A percentile compares a stretch with the other conserved stretches of the same genome.
Evolutionary conservation across 345 rosid species (phyloP).

Genomic region (Eucalyptus caleyi): DNA sequence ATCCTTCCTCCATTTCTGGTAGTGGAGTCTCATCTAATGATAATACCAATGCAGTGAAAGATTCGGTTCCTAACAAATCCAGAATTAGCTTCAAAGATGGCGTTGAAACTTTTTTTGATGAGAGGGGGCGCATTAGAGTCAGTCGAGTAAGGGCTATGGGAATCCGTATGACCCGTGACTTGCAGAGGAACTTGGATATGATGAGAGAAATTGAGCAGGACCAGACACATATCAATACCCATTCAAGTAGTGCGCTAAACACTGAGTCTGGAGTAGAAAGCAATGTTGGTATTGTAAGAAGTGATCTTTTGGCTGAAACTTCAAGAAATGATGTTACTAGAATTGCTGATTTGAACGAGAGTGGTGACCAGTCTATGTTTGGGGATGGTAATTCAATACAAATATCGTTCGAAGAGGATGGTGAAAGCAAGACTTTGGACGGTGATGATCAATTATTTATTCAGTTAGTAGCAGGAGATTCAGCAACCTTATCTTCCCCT

Average conservation of each 20-base stretch:
- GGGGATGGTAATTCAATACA: slow-evolving; percentile 28
- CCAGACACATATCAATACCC: not conserved
- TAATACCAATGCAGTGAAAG: slow-evolving; percentile 24
- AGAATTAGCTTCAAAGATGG: slow-evolving; percentile 30
- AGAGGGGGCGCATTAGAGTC: slow-evolving; percentile 63
- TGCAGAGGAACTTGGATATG: slow-evolving; percentile 87
- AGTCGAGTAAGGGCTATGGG: slow-evolving; percentile 88
- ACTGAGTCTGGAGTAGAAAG: slow-evolving; percentile 7
- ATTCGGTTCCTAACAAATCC: slow-evolving; percentile 19
- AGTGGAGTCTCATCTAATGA: slow-evolving; percentile 6
- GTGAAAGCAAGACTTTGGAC: slow-evolving; percentile 18
- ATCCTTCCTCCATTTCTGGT: slow-evolving; percentile 14
- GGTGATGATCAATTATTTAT: slow-evolving; percentile 71
- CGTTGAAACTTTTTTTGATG: slow-evolving; percentile 75
- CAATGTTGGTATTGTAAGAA: slow-evolving; percentile 1
- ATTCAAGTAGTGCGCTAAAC: not conserved
- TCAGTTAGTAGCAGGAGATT: slow-evolving; percentile 52
- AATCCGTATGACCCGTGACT: slow-evolving; percentile 88
- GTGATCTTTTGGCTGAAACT: slow-evolving; percentile 11
- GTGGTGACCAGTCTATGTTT: slow-evolving; percentile 7
- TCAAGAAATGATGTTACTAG: slow-evolving; percentile 6
- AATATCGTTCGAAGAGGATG: slow-evolving; percentile 70
- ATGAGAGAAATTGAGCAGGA: slow-evolving; percentile 73
- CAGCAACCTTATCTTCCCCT: slow-evolving; percentile 22
- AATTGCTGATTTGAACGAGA: slow-evolving; percentile 18